Percentiles rank a stretch among this genome's conserved stretches.
phyloP scores from a whole-genome alignment of 2,329 filamentous ascomycete genomes.

The Pseudocercospora fijiensis region DNA sequence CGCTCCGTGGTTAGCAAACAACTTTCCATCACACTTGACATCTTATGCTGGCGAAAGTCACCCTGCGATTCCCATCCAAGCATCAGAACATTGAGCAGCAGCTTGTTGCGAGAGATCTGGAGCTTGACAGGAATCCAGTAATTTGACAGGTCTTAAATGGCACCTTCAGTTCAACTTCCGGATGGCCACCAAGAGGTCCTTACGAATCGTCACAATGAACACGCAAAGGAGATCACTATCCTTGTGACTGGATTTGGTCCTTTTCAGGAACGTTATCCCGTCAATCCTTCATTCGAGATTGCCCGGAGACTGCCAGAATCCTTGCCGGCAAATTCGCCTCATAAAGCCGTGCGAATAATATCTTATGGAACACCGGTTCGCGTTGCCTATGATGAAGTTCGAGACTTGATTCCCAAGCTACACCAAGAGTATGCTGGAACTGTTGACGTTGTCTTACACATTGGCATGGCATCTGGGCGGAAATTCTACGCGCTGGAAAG shows the following conservation, averaged over 20 bases:
- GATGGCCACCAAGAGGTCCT: conserved; percentile 8
- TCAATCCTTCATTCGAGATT: conserved; percentile 82
- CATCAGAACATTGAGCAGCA: neutral
- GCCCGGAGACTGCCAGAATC: conserved; percentile 64
- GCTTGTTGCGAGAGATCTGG: neutral
- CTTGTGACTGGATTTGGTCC: conserved; percentile 54
- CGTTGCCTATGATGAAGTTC: conserved; percentile 69
- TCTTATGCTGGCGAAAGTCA: neutral
- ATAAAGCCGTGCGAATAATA: conserved; percentile 58
- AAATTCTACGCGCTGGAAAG: conserved; percentile 70
- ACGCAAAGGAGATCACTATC: conserved; percentile 38
- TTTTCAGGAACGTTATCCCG: conserved; percentile 66
- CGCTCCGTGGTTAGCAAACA: neutral
- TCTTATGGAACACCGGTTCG: conserved; percentile 66
- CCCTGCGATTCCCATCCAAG: neutral
- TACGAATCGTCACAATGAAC: conserved; percentile 2
- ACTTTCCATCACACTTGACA: neutral
- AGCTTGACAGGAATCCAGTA: neutral
- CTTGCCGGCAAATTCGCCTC: conserved; percentile 49
- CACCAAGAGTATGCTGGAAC: conserved; percentile 50
- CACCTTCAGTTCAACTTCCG: conserved; percentile 19
- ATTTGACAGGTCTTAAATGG: conserved; percentile 5
- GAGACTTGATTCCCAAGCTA: conserved; percentile 62
- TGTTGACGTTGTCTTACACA: conserved; percentile 70
- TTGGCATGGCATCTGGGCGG: conserved; percentile 71